Evolutionary conservation across 495 filamentous ascomycete genomes (phyloP), one percentile per base, ranked within the genome.

Genomic region (Xylaria bambusicola): DNA sequence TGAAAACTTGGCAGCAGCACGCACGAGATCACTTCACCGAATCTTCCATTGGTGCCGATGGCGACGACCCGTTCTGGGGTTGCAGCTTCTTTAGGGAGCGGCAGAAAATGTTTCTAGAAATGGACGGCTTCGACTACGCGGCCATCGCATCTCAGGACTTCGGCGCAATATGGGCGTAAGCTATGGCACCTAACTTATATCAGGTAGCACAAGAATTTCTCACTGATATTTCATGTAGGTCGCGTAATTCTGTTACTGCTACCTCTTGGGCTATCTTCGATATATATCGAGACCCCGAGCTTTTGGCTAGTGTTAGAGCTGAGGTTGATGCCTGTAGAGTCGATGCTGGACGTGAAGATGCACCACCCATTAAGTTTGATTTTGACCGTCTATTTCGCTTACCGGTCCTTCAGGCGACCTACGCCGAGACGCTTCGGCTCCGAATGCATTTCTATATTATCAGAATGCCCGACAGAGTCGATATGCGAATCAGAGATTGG

Each of bases 61-160:
- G 62, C 20, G 68, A 73, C 26, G 71, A 72, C 26, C 67, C 60
- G 3, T 72, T 62, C 51, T 73, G 70, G 65, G 70, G 70, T 1
- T 58, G 59, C 27, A 69, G 56, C 47, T 67, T 72, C 62, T 69
- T 72, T 49, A 55, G 65, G 2, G 62, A 72, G 31, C 58, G 71
- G 26, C 67, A 69, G 2, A 27, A 57, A 6, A 71, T 67, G 58
- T 69, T 71, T 21, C 63, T 72, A 15, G 47, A 61, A 13, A 71
- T 72, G 62, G 65, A 69, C 24, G 68, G 64, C 1, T 65, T 57
- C 35, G 65, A 73, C 31, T 33, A 33, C 31, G 31, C 31, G 31
- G 31, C 31, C 5, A 33, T 33, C 10, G 31, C 31, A 33, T 33
- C 31, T 10, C 31, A 33, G 10, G 31, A 72, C 33, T 63, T 73